Base-by-base conservation (phyloP, 1,284 basidiomycete genomes). In the Phaffia rhodozyma region DNA sequence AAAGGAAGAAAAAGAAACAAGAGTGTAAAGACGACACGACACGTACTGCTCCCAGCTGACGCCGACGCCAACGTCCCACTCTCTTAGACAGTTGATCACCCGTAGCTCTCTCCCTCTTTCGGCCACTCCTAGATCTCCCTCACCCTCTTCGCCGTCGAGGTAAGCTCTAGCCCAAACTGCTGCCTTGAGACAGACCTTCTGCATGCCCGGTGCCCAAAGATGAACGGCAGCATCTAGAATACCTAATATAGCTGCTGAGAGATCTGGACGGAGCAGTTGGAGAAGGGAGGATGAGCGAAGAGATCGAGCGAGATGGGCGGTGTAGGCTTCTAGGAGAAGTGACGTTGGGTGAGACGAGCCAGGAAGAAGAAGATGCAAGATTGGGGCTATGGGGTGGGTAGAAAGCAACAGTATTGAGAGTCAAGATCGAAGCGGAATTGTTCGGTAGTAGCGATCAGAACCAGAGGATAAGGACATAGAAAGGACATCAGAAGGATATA, bases 161-260 rank as follows among this genome's bases (percentile, higher is more conserved):
- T 93, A 99, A 0, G 89, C 86, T 66, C 92, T 84, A 1, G 96
- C 96, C 70, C 96, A 97, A 71, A 91, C 90, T 0, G 94, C 94
- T 18, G 93, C 91, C 72, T 83, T 89, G 23, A 98, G 80, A 49
- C 98, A 78, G 57, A 83, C 82, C 63, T 86, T 84, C 73, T 98
- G 94, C 89, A 90, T 94, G 63, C 82, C 78, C 0, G 86, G 84
- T 63, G 94, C 90, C 84, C 89, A 91, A 75, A 97, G 93, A 61
- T 86, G 82, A 1, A 89, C 90, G 0, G 96, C 94, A 32, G 94
- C 94, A 66, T 93, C 89, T 32, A 97, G 86, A 69, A 92, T 93
- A 53, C 89, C 86, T 71, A 97, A 87, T 6, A 97, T 91, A 1
- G 94, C 94, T 32, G 82, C 80, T 0, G 85, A 86, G 50, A 98